A percentile compares a stretch with the other conserved stretches of the same genome.
Conservation (phyloP, 2,329 filamentous ascomycete genomes). For the Canariomyces notabilis region DNA sequence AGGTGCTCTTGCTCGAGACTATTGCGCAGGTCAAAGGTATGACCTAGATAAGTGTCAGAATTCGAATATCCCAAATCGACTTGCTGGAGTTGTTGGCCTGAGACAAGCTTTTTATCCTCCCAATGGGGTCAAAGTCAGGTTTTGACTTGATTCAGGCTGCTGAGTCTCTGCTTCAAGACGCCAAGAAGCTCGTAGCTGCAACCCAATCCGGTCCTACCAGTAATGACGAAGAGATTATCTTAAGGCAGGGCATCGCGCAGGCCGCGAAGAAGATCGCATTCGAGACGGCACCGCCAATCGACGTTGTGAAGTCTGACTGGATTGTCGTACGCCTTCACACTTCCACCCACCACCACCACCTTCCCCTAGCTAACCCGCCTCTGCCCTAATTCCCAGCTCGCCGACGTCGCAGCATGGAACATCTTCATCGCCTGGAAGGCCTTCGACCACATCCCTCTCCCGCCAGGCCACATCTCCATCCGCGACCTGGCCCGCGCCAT, state of each 20-base stretch:
- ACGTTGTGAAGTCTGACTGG: constrained; percentile 22
- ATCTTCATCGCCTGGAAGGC: constrained; percentile 26
- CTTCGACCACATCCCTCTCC: constrained; percentile 27
- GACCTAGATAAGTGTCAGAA: too few relatives aligned
- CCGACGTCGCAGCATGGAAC: constrained; percentile 19
- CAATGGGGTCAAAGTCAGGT: not conserved
- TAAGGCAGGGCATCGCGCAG: constrained; percentile 15
- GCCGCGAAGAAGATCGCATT: constrained; percentile 19
- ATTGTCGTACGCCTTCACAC: constrained; percentile 14
- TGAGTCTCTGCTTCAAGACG: constrained; percentile 18
- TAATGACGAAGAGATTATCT: not conserved
- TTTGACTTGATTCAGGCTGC: constrained; percentile 20
- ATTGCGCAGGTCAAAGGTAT: too few relatives aligned
- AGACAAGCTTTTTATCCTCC: not conserved
- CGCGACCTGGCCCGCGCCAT: constrained; percentile 20
- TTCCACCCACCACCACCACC: not conserved
- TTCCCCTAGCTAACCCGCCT: not conserved
- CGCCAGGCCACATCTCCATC: constrained; percentile 20
- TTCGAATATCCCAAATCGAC: too few relatives aligned
- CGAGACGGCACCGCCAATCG: constrained; percentile 15
- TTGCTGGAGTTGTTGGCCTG: too few relatives aligned
- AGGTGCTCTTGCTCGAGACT: too few relatives aligned
- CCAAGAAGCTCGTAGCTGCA: constrained; percentile 10
- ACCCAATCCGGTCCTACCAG: not conserved
- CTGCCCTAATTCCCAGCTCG: constrained; percentile 13